Percentiles rank a stretch among this genome's conserved stretches.
Conservation (phyloP, 768 basidiomycete species). For the Phaeotremella skinneri region DNA sequence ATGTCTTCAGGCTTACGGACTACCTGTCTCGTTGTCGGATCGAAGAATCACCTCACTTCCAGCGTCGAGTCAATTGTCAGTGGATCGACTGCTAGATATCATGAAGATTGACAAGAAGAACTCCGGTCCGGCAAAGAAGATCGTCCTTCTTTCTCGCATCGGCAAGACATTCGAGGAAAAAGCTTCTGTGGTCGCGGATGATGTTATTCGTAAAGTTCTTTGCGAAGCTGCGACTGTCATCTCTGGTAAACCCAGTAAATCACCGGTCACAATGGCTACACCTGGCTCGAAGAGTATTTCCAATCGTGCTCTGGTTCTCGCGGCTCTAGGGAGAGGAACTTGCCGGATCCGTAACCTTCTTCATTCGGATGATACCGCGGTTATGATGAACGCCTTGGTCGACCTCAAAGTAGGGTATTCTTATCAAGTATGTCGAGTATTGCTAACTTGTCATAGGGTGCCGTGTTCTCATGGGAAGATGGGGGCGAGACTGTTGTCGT, state of each 20-base stretch:
- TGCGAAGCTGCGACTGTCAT: conserved; percentile 75
- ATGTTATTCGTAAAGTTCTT: conserved; percentile 75
- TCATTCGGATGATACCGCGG: conserved; percentile 96
- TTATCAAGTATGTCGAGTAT: not conserved
- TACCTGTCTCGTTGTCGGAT: conserved; percentile 78
- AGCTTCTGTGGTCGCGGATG: conserved; percentile 80
- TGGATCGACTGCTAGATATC: conserved; percentile 80
- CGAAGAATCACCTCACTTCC: conserved; percentile 72
- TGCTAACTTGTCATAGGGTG: conserved; percentile 63
- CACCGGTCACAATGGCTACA: conserved; percentile 70
- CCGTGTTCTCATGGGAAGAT: conserved; percentile 91
- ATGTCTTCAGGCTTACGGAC: conserved; percentile 83
- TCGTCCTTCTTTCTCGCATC: conserved; percentile 85
- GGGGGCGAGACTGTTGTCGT: conserved; percentile 93
- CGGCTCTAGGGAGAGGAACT: conserved; percentile 82
- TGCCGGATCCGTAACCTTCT: conserved; percentile 85
- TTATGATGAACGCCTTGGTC: conserved; percentile 93
- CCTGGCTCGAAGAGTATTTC: conserved; percentile 97
- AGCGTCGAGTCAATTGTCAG: conserved; percentile 65
- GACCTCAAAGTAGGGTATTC: conserved; percentile 69
- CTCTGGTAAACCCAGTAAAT: conserved; percentile 63
- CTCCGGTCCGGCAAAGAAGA: conserved; percentile 83
- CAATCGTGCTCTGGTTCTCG: conserved; percentile 87
- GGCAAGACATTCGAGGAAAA: conserved; percentile 88
- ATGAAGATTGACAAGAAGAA: conserved; percentile 99